Evolutionary conservation across 441 rosid species (phyloP).

Genomic region (Erodium moschatum): DNA sequence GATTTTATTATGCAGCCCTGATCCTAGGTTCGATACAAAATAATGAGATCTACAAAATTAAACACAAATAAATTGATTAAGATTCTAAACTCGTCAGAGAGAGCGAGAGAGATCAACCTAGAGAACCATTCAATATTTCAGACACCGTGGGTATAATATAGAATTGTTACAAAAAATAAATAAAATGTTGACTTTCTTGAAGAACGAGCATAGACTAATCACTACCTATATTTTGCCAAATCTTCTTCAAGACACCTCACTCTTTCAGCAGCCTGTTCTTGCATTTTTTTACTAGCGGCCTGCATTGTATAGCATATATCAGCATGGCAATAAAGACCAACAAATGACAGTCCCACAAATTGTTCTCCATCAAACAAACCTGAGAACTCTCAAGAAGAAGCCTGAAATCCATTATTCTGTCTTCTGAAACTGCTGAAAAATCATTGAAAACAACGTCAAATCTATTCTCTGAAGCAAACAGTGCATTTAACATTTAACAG

Average conservation of each 20-base stretch:
- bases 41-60: neutral
- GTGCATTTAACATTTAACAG: neutral
- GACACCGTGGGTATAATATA: neutral
- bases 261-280: slow-evolving; percentile 64
- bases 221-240: slow-evolving; percentile 58
- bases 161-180: neutral
- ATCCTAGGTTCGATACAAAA: neutral
- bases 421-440: slow-evolving; percentile 33
- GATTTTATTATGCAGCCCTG: neutral
- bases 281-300: slow-evolving; percentile 73
- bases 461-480: neutral
- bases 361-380: slow-evolving; percentile 30
- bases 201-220: neutral
- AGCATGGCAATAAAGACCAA: neutral
- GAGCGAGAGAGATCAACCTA: neutral
- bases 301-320: slow-evolving; percentile 24
- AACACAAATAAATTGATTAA: neutral
- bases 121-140: neutral
- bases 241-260: slow-evolving; percentile 75
- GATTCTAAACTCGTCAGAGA: neutral
- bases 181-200: neutral
- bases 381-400: slow-evolving; percentile 79
- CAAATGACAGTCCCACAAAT: neutral
- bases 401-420: slow-evolving; percentile 49
- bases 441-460: neutral